phyloP scores from a whole-genome alignment of 257 asterid species.

The Ocimum tenuiflorum region DNA sequence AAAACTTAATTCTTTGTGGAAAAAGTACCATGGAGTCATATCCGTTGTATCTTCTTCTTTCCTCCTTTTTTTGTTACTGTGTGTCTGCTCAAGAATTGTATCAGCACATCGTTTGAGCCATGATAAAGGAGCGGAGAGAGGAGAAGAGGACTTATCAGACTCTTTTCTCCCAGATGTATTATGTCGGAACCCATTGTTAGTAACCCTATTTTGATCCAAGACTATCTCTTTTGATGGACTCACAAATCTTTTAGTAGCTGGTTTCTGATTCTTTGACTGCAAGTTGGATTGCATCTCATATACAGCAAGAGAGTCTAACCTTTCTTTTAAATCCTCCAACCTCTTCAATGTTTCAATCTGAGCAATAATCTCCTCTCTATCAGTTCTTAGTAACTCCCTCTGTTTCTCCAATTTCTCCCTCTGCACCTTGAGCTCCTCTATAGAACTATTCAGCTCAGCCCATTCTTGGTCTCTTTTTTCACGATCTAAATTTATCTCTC shows the following conservation, averaged over 20 bases:
- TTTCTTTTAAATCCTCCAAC: conserved; percentile 64
- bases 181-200: no score
- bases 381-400: no score
- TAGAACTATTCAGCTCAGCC: no score
- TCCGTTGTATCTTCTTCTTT: conserved; percentile 45
- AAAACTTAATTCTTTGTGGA: not conserved
- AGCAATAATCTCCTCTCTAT: conserved; percentile 68
- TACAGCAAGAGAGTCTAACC: conserved; percentile 55
- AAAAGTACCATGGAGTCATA: conserved; percentile 40
- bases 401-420: no score
- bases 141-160: conserved; percentile 43
- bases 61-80: conserved; percentile 54
- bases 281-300: conserved; percentile 38
- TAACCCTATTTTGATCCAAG: conserved; percentile 32
- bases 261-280: conserved; percentile 32
- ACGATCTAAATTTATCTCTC: conserved; percentile 66
- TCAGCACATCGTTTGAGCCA: conserved; percentile 94
- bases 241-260: conserved; percentile 26
- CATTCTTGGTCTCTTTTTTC: conserved; percentile 71
- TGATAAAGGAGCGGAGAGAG: conserved; percentile 68
- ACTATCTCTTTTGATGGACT: conserved; percentile 25
- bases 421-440: no score
- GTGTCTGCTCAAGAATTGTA: conserved; percentile 67
- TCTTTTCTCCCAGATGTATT: no score
- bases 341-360: conserved; percentile 68